Percentiles rank a stretch among this genome's conserved stretches.
Conservation (phyloP, 208 protist species). For the Leptomonas seymouri region DNA sequence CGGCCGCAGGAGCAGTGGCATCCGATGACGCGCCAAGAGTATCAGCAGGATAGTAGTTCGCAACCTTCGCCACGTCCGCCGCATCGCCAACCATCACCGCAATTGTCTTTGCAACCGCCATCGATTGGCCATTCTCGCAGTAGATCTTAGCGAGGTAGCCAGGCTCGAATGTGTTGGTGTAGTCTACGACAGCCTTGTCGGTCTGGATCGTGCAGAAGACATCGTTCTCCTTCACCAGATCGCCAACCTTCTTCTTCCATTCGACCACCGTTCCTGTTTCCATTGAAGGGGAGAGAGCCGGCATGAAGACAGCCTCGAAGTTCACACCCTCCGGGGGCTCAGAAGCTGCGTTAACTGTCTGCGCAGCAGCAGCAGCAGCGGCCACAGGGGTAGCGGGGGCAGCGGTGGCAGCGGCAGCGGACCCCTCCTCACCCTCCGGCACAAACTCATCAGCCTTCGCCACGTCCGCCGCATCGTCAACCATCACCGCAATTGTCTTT, state of each 20-base stretch:
- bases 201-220: conserved; percentile 96
- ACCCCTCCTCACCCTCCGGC: conserved; percentile 13
- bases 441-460: conserved; percentile 55
- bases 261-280: conserved; percentile 81
- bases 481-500: conserved; percentile 89
- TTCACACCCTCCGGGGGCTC: conserved; percentile 39
- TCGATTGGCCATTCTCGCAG: conserved; percentile 71
- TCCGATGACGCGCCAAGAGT: conserved; percentile 29
- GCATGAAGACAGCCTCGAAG: conserved; percentile 83
- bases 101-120: conserved; percentile 83
- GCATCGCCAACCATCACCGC: conserved; percentile 87
- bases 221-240: conserved; percentile 93
- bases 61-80: conserved; percentile 72
- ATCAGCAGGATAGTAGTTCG: conserved; percentile 55
- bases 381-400: background rate
- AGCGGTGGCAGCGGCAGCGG: background rate
- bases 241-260: conserved; percentile 94
- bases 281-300: conserved; percentile 91
- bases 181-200: conserved; percentile 98
- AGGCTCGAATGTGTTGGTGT: conserved; percentile 93
- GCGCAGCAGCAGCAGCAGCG: conserved; percentile 9
- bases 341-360: background rate
- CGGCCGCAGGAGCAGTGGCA: conserved; percentile 30
- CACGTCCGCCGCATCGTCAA: conserved; percentile 82
- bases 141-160: conserved; percentile 97